phyloP scores from a whole-genome alignment of 129 eudicot genomes.

The Pittosporum tobira region DNA sequence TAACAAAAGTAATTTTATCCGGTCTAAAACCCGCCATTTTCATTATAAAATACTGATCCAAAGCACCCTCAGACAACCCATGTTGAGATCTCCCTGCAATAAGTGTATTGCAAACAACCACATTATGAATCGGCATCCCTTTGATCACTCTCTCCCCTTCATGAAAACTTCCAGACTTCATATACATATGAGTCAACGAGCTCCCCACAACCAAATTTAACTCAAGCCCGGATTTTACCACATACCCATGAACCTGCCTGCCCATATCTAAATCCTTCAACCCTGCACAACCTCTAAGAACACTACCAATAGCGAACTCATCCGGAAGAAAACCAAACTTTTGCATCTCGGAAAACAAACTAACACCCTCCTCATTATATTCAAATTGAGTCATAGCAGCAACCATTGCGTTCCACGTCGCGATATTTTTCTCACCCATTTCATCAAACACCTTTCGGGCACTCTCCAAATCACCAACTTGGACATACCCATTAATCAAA shows the following conservation, averaged over 20 bases:
- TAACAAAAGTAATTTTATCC: slow-evolving; percentile 73
- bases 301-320: slow-evolving; percentile 64
- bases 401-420: slow-evolving; percentile 73
- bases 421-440: slow-evolving; percentile 63
- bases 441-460: slow-evolving; percentile 49
- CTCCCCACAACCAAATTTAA: slow-evolving; percentile 51
- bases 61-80: slow-evolving; percentile 61
- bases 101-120: slow-evolving; percentile 64
- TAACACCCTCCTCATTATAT: slow-evolving; percentile 54
- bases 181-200: slow-evolving; percentile 86
- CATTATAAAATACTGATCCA: slow-evolving; percentile 54
- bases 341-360: slow-evolving; percentile 44
- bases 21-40: slow-evolving; percentile 62
- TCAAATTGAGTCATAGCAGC: slow-evolving; percentile 51
- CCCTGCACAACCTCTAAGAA: slow-evolving; percentile 88
- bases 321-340: slow-evolving; percentile 52
- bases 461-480: slow-evolving; percentile 46
- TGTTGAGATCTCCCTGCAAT: slow-evolving; percentile 76
- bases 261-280: slow-evolving; percentile 53
- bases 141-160: slow-evolving; percentile 68
- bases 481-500: slow-evolving; percentile 53
- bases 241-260: slow-evolving; percentile 64
- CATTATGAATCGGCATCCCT: slow-evolving; percentile 50
- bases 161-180: slow-evolving; percentile 55
- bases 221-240: slow-evolving; percentile 43